Evolutionary conservation across 352 stramenopile species (phyloP), one percentile per base, ranked within the genome.

Genomic region (Thraustotheca clavata): DNA sequence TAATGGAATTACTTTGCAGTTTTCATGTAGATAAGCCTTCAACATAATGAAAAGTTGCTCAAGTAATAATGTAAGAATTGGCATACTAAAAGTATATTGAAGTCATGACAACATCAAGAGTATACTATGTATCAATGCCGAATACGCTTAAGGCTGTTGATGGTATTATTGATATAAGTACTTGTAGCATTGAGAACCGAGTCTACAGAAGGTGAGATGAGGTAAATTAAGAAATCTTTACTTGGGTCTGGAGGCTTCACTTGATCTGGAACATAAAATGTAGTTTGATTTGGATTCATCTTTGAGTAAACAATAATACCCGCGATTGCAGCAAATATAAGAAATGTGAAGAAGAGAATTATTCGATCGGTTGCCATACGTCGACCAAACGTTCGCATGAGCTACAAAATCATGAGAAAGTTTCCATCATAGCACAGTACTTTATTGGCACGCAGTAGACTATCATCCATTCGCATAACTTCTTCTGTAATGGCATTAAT

Each of bases 401-500:
- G 79, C 60, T 82, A 67, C 9, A 27, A 11, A 41, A 26, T 59
- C 5, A 46, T 7, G 20, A 59, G 32, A 12, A n/a, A 20, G 18
- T 54, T 32, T 0, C 7, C 31, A 47, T 32, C 12, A 2, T 14
- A 54, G 16, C 0, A n/a, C 12, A n/a, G 3, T 59, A 60, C 60
- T 40, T 67, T 86, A 71, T 92, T 83, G 31, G 85, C 85, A n/a
- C 83, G 83, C 62, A 77, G 69, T 3, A 94, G 61, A 36, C 72
- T 81, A 69, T 91, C 81, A 33, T 94, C 85, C 65, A 92, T 91
- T 47, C 80, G 79, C 85, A 91, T 91, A 26, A 94, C 85, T 14
- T 90, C 79, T 62, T 92, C 85, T 26, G 85, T 94, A 69, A 94
- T 91, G 50, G 75, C 72, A n/a, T 92, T 83, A 60, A 94, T 87